Evolutionary conservation across 2,329 filamentous ascomycete genomes (phyloP), one percentile per base, ranked within the genome.

Genomic region (Penicillium sp.): DNA sequence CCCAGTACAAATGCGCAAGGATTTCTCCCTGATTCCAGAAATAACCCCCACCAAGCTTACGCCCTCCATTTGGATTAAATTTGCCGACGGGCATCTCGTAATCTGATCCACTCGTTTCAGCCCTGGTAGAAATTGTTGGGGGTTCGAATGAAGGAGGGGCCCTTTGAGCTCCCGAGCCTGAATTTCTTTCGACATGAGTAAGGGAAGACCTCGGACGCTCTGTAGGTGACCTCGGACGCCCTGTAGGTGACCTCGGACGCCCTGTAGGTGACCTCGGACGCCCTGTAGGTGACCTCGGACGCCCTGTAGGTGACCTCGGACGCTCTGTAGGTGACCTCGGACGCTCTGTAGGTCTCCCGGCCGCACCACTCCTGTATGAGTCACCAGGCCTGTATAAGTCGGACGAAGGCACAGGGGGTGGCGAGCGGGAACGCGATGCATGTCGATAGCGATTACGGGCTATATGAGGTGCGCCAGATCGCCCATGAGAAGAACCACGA

Each of bases 1-100:
- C 65, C 57, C 66, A 67, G 32, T 47, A 63, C 7, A 70, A 40
- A 10, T 47, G 35, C 9, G 57, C 57, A 18, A 67, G 46, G 6
- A 67, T 29, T 36, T 71, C 66, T 1, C 51, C 51, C 1, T 13
- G 46, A 23, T 64, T 63, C 34, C 50, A 54, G 20, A 58, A 59
- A 47, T 49, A 42, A 9, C 35, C 29, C 8, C 20, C 11, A n/a
- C n/a, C n/a, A n/a, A n/a, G n/a, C n/a, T n/a, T 24, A n/a, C 4
- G n/a, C 5, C 8, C 10, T 6, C 28, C 13, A 3, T 8, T 10
- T n/a, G n/a, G n/a, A 10, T 9, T 14, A 10, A 31, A 42, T 8
- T 4, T 16, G 11, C 46, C 41, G 6, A 40, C 22, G 9, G 49
- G 51, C 49, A 54, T 52, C 9, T 26, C 43, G 3, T 49, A 27